These are phyloP conservation scores for Thelonectria discophora DNA, from an alignment of 2,329 filamentous ascomycete species.

Conservation along the genomic window DNA sequence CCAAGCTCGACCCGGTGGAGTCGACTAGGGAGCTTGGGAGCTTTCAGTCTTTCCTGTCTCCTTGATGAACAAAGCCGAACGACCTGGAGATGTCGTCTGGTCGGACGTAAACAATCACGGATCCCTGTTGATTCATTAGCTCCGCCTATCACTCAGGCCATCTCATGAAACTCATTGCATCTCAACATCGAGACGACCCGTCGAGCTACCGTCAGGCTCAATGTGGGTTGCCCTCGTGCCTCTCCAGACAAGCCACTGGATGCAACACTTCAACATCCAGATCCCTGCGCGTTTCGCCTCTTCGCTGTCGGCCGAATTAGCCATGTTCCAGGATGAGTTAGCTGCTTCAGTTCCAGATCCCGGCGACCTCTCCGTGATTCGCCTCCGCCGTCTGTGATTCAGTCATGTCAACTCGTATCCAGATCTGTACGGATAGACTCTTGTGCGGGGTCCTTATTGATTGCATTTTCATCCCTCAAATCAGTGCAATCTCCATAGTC, in stretches of 20 bases:
- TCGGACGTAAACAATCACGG: neutral
- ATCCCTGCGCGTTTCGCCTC: slow-evolving; percentile 22
- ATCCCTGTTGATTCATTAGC: neutral
- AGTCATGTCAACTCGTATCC: slow-evolving; percentile 9
- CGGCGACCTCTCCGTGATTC: slow-evolving; percentile 19
- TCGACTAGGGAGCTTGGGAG: neutral
- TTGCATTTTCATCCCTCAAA: slow-evolving; percentile 12
- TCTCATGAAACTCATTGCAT: neutral
- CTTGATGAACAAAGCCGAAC: neutral
- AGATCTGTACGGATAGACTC: slow-evolving; percentile 3
- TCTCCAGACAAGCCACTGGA: slow-evolving; percentile 12
- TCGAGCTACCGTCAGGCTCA: slow-evolving; percentile 10
- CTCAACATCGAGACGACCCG: slow-evolving; percentile 2
- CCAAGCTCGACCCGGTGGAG: slow-evolving; percentile 26
- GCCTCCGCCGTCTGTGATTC: slow-evolving; percentile 5
- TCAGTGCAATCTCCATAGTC: slow-evolving; percentile 5
- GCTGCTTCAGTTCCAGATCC: slow-evolving; percentile 25
- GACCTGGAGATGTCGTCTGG: neutral
- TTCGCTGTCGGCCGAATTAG: slow-evolving; percentile 10
- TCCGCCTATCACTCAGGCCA: neutral
- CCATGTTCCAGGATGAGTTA: slow-evolving; percentile 20
- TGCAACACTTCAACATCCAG: slow-evolving; percentile 25
- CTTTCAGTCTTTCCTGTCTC: slow-evolving; percentile 9
- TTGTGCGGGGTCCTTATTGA: neutral
- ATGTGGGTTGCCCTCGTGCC: slow-evolving; percentile 8